Base-by-base conservation (phyloP, 495 filamentous ascomycete genomes). In the Penicillium cosmopolitanum region DNA sequence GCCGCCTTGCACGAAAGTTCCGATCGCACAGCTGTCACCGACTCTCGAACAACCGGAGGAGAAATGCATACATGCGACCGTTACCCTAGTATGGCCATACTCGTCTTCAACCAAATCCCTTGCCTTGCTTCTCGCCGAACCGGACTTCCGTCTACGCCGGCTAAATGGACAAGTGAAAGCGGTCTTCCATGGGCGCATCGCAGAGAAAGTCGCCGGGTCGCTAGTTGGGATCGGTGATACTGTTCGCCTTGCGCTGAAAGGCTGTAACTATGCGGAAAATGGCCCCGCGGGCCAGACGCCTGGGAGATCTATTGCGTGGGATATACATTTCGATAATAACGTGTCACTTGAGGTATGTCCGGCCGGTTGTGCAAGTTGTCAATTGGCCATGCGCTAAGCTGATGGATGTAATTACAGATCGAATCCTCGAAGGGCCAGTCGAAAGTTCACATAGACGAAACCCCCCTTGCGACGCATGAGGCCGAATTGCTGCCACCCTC, bases 61-160 rank as follows among this genome's bases (percentile, higher is more conserved):
- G 7, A 71, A 67, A 48, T 75, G 73, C n/a, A 76, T 92, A 28
- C 73, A 77, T 52, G 93, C 87, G 13, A 79, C 91, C 2, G 86
- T 97, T 35, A 91, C 89, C 5, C 85, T 98, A 16, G 84, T 92
- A 47, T 97, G 95, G 94, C 95, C 95, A 0, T 98, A 90, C 72
- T 96, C 89, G 35, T 87, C 87, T 6, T 88, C 90, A 13, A 87
- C 82, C 7, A 80, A 81, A 40, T 86, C 85, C 10, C 75, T 91
- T 61, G 86, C 91, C 51, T 83, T 98, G 33, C 82, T 92, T 3
- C 81, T 97, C 5, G 89, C 89, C 11, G 95, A 97, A 56, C 86
- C 89, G 23, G 93, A 98, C 66, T 90, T 95, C 65, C 88, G 91
- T 42, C 84, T 96, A 35, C 91, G 95, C 18, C 82, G 83, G 21